phyloP scores from a whole-genome alignment of 2,329 filamentous ascomycete genomes.

The Paradendryphiella salina region DNA sequence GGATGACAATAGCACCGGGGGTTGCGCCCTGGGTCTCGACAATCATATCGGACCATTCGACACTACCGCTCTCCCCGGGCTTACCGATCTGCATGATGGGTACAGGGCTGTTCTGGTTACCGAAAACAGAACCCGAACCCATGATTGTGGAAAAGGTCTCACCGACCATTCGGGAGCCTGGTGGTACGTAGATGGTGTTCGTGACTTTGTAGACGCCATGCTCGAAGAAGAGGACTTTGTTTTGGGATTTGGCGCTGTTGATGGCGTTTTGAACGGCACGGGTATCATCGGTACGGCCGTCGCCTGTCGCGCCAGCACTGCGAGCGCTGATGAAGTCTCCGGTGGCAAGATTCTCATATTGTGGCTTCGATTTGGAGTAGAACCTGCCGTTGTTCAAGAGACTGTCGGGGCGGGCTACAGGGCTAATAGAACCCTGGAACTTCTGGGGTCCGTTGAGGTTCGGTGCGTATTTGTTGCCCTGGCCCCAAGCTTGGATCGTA shows the following conservation, averaged over 20 bases:
- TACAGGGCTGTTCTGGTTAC: constrained; percentile 58
- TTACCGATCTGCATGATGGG: constrained; percentile 69
- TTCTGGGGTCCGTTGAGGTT: constrained; percentile 51
- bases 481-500: constrained; percentile 43
- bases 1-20: constrained; percentile 69
- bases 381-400: constrained; percentile 55
- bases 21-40: constrained; percentile 71
- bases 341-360: constrained; percentile 56
- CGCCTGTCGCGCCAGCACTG: constrained; percentile 68
- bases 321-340: constrained; percentile 63
- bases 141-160: constrained; percentile 86
- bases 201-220: constrained; percentile 62
- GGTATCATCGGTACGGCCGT: constrained; percentile 81
- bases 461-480: constrained; percentile 44
- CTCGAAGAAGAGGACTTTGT: constrained; percentile 61
- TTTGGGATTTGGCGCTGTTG: constrained; percentile 61
- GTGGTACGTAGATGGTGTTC: constrained; percentile 61
- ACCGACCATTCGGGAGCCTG: constrained; percentile 78
- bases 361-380: constrained; percentile 57
- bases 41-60: constrained; percentile 76
- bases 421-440: constrained; percentile 53
- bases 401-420: constrained; percentile 52
- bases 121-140: constrained; percentile 64
- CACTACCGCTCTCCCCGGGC: constrained; percentile 64
- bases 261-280: constrained; percentile 75